Evolutionary conservation across 108 stramenopile species (phyloP).

Genomic region (Cyclotella atomus): DNA sequence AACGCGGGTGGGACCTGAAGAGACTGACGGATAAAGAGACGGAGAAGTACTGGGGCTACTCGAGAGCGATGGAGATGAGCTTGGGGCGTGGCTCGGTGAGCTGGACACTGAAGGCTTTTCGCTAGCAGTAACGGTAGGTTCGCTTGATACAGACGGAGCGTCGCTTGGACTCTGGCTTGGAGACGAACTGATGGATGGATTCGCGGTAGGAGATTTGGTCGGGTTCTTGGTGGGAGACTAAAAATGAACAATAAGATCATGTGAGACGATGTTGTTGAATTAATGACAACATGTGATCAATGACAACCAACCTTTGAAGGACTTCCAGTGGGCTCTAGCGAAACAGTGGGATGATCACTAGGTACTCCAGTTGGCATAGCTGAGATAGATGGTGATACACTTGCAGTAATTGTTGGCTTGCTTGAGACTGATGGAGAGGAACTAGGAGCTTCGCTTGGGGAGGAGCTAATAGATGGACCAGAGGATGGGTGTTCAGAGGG

Average conservation of each 20-base stretch:
- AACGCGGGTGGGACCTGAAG: not conserved
- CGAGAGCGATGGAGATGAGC: not conserved
- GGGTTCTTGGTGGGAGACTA: conserved; percentile 5
- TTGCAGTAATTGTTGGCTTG: not conserved
- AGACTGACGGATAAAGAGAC: not conserved
- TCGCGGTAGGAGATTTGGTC: conserved; percentile 11
- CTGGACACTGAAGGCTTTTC: not conserved
- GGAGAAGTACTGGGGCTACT: not conserved
- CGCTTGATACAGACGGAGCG: not conserved
- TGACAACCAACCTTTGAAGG: not conserved
- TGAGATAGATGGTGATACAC: not conserved
- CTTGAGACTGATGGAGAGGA: not conserved
- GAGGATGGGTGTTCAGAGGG: not conserved
- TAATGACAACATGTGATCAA: too few species aligned
- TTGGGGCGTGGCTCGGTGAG: not conserved
- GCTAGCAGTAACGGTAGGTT: not conserved
- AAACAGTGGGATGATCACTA: not conserved
- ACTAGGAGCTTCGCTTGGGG: not conserved
- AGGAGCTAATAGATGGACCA: not conserved
- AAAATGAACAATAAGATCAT: too few species aligned
- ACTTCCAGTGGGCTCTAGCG: not conserved
- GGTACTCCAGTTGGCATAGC: conserved; percentile 8
- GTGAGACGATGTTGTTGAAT: too few species aligned
- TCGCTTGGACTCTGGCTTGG: not conserved
- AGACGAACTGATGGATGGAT: too few species aligned